Base-by-base conservation (phyloP, 176 grass and related monocot species). In the Poa annua region DNA sequence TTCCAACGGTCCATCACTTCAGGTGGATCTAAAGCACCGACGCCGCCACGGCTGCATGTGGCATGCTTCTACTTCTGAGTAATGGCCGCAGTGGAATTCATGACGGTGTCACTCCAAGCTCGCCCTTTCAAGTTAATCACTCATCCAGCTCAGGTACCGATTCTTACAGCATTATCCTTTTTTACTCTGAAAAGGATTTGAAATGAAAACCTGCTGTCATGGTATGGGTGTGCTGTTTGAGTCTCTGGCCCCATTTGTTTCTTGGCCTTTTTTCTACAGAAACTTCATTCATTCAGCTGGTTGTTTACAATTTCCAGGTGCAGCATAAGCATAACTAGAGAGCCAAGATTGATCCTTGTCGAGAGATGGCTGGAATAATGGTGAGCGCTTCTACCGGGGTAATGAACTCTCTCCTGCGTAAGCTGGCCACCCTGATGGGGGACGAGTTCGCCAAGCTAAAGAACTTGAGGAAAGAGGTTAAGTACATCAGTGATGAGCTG, bases 391-490 rank as follows among this genome's bases (percentile, higher is more conserved):
- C 66, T 21, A 44, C 38, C 10, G 66, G 66, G 19, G 66, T 69
- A 12, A 69, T 69, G 66, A 69, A 69, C 35, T 22, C 36, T 29
- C 59, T 62, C 12, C 25, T 62, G 59, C 4, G 25, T 29, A 62
- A 62, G 59, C 59, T 62, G 59, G 59, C 12, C 59, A 62, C 59
- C 59, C 25, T 62, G 24, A 62, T 62, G 59, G 59, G 59, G 24
- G 59, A 69, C 0, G 36, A 69, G 66, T 69, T 69, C 5, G 19
- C 66, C 36, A 70, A 70, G 66, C 38, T 44, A 1, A 70, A 70
- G 20, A 44, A 70, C 66, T 21, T 70, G 38, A 42, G 66, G 38
- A 70, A 70, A 21, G 66, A 70, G 20, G 66, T 44, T 11, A 70
- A 44, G 38, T 21, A 42, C 38, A 70, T 70, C 36, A 70, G 66